Conservation (phyloP, 768 basidiomycete genomes). For the Ramaria sp. region DNA sequence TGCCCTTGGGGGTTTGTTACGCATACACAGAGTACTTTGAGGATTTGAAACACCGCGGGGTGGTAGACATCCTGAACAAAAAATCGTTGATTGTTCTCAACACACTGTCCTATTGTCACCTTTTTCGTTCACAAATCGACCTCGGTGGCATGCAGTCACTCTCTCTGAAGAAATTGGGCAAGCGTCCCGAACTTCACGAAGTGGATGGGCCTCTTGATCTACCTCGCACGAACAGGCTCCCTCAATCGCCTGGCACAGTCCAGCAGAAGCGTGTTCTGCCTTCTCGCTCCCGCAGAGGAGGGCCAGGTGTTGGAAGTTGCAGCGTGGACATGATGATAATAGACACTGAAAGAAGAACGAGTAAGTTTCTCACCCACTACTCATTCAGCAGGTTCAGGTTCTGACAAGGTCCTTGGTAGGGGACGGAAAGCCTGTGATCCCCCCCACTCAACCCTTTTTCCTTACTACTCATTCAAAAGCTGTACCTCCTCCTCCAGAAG, state of each 20-base stretch:
- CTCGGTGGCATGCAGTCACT: not conserved
- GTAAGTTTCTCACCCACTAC: conserved; percentile 43
- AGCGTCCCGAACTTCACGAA: not conserved
- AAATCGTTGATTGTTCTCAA: not conserved
- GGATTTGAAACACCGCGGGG: conserved; percentile 1
- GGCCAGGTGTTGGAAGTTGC: conserved; percentile 68
- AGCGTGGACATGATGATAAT: conserved; percentile 78
- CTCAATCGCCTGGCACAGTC: not conserved
- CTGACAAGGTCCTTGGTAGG: not conserved
- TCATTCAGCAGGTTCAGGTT: not conserved
- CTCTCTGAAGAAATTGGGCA: conserved; percentile 3
- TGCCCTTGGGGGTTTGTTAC: not conserved
- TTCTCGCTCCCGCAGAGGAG: conserved; percentile 68
- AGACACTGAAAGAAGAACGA: conserved; percentile 57
- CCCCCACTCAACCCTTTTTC: conserved; percentile 32
- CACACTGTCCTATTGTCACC: not conserved
- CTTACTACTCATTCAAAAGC: conserved; percentile 62
- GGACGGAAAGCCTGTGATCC: conserved; percentile 2
- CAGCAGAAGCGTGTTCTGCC: conserved; percentile 70
- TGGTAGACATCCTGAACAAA: not conserved
- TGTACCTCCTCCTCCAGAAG: conserved; percentile 27
- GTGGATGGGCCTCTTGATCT: not conserved
- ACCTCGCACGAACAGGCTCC: not conserved
- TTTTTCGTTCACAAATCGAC: not conserved
- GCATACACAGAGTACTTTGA: not conserved